Conservation (phyloP, 2,329 filamentous ascomycete genomes). For the Aurifilum marmelostoma region DNA sequence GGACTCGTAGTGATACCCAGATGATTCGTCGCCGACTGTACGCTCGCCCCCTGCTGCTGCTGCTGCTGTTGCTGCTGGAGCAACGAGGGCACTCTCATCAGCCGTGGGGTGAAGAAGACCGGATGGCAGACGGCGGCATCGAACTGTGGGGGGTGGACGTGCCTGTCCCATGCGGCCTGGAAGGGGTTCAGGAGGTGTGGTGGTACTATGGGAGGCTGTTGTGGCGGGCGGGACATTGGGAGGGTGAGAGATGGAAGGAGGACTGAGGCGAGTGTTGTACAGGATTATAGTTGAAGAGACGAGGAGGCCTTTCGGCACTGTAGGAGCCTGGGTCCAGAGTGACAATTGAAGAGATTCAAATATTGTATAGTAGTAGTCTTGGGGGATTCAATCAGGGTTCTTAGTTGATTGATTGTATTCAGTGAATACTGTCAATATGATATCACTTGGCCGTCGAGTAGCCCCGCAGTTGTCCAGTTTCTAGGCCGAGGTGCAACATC, state of each 20-base stretch:
- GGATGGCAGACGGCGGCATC: conserved; percentile 61
- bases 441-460: conserved; percentile 7
- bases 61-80: background rate
- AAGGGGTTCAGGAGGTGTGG: conserved; percentile 28
- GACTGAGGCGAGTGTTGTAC: background rate
- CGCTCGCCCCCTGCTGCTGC: background rate
- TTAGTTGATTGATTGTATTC: background rate
- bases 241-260: background rate
- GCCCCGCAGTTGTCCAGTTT: conserved; percentile 13
- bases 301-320: background rate
- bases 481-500: conserved; percentile 14
- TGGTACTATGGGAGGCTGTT: conserved; percentile 33
- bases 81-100: conserved; percentile 51
- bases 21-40: conserved; percentile 18
- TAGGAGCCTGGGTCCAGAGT: background rate
- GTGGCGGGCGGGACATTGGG: conserved; percentile 24
- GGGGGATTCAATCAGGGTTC: too few species aligned
- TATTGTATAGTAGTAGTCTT: too few species aligned
- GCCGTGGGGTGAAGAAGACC: conserved; percentile 72
- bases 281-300: background rate
- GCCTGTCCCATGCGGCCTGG: conserved; percentile 36
- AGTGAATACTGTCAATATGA: background rate
- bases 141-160: conserved; percentile 41
- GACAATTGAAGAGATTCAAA: background rate
- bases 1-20: conserved; percentile 43